A percentile compares a stretch with the other conserved stretches of the same genome.
Evolutionary conservation across 2,329 filamentous ascomycete genomes (phyloP).

Genomic region (Fusarium annulatum): DNA sequence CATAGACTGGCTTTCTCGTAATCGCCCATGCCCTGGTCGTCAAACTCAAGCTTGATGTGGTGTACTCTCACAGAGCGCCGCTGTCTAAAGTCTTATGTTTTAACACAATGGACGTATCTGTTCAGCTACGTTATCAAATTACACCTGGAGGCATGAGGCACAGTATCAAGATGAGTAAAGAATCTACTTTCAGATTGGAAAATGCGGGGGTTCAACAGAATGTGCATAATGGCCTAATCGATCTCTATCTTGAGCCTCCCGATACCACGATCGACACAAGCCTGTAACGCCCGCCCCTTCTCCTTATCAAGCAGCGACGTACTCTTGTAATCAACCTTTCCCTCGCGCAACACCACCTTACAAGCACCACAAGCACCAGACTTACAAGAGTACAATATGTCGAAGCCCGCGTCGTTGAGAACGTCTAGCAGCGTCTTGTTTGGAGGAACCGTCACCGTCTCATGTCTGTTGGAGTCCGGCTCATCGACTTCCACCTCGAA

Average conservation of each 20-base stretch:
- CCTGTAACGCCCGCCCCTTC: not conserved
- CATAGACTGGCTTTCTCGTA: not conserved
- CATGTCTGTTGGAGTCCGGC: not conserved
- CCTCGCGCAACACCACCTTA: not conserved
- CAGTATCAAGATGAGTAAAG: no score
- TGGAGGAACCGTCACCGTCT: not conserved
- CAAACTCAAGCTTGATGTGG: not conserved
- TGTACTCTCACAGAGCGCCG: not conserved
- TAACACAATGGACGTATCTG: no score
- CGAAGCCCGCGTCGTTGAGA: not conserved
- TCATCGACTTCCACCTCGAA: not conserved
- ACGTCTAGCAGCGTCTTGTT: not conserved
- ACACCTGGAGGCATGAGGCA: not conserved
- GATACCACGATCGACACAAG: not conserved
- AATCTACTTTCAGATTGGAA: no score
- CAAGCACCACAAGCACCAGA: not conserved
- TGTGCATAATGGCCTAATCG: not conserved
- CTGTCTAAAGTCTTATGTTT: no score
- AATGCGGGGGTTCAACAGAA: not conserved
- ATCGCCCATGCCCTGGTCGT: no score
- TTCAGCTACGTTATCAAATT: not conserved
- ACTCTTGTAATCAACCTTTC: not conserved
- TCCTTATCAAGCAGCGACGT: not conserved
- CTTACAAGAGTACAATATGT: not conserved
- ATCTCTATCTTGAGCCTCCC: not conserved